Conservation (phyloP, 805 yeast genomes). For the Candida qinlingensis region DNA sequence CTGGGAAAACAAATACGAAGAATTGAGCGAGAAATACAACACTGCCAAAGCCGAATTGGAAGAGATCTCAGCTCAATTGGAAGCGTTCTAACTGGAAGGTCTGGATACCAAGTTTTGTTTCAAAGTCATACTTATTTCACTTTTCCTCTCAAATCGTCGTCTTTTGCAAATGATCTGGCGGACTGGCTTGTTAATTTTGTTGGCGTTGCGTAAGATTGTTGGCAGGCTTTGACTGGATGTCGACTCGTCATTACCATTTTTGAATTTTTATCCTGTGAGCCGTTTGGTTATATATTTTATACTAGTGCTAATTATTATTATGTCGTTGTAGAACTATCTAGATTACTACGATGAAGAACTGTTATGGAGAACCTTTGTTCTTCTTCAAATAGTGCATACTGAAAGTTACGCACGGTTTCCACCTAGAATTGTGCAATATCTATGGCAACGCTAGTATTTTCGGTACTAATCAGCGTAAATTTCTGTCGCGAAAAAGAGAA, state of each 20-base stretch:
- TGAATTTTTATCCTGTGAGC: background rate
- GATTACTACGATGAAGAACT: too few relatives aligned
- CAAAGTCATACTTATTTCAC: background rate
- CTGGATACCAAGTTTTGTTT: background rate
- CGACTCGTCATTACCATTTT: background rate
- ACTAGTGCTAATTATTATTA: too few relatives aligned
- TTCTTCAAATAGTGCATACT: too few relatives aligned
- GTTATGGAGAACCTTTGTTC: too few relatives aligned
- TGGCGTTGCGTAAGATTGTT: background rate
- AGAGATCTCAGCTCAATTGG: conserved; percentile 94
- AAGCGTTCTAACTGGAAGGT: conserved; percentile 32
- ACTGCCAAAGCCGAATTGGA: conserved; percentile 91
- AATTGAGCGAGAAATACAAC: conserved; percentile 72
- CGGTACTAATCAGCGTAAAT: background rate
- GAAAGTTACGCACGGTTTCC: too few relatives aligned
- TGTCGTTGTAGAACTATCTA: too few relatives aligned
- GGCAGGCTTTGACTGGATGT: background rate
- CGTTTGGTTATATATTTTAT: too few relatives aligned
- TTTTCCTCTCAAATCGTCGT: conserved; percentile 1
- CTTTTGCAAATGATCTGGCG: background rate
- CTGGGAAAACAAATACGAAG: conserved; percentile 88
- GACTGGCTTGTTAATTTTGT: background rate
- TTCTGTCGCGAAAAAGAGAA: background rate
- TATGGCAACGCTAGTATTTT: too few relatives aligned
- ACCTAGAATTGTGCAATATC: too few relatives aligned